phyloP scores from a whole-genome alignment of 148 eudicot species.

The Rhododendron ovatum region DNA sequence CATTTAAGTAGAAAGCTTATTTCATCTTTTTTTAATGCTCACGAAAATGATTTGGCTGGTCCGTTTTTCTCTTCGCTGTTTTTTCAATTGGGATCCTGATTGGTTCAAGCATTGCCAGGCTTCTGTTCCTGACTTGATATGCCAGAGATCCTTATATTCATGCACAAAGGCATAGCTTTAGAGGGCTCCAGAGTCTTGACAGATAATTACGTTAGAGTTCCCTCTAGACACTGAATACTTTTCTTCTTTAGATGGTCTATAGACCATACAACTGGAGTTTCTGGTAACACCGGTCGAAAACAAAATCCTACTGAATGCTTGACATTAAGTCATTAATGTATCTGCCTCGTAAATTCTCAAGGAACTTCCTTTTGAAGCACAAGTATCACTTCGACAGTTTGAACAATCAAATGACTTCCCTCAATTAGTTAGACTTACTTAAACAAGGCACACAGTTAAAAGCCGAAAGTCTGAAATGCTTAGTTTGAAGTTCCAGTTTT shows the following conservation, averaged over 20 bases:
- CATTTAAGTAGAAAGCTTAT: background rate
- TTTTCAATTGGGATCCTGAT: background rate
- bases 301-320: background rate
- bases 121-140: background rate
- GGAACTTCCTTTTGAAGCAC: background rate
- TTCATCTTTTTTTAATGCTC: background rate
- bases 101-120: background rate
- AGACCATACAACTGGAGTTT: background rate
- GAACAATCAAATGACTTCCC: background rate
- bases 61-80: background rate
- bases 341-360: background rate
- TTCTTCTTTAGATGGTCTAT: background rate
- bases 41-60: background rate
- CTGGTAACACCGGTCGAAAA: background rate
- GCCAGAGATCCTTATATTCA: background rate
- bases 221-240: too few species aligned
- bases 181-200: too few species aligned
- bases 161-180: background rate
- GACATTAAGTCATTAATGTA: background rate
- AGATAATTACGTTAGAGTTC: too few species aligned
- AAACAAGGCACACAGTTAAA: background rate
- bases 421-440: background rate
- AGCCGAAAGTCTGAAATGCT: background rate
- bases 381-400: background rate
- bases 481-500: background rate